These are phyloP conservation scores for Tricholoma matsutake DNA, from an alignment of 768 basidiomycete genomes.

Conservation along the genomic window DNA sequence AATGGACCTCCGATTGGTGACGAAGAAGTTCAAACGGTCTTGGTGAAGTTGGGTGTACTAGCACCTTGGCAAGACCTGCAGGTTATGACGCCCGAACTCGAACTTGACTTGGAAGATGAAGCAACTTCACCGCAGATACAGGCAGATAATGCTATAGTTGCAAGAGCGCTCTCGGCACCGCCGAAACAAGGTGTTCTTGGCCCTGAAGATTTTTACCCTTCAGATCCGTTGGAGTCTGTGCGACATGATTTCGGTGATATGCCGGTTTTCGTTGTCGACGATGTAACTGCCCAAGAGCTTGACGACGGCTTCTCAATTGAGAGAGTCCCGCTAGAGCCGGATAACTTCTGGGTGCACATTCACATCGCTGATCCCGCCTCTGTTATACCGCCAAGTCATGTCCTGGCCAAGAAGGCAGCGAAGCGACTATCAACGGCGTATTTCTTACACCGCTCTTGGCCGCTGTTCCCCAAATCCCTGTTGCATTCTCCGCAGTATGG, in stretches of 20 bases:
- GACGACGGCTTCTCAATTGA: conserved; percentile 94
- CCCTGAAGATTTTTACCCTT: conserved; percentile 59
- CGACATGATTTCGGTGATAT: conserved; percentile 85
- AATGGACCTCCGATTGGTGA: conserved; percentile 31
- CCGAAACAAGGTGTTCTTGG: conserved; percentile 38
- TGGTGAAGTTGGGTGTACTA: conserved; percentile 71
- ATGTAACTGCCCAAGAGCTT: conserved; percentile 72
- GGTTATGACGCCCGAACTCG: conserved; percentile 36
- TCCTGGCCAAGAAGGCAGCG: conserved; percentile 56
- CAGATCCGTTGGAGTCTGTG: conserved; percentile 63
- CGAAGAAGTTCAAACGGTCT: conserved; percentile 40
- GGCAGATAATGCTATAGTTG: conserved; percentile 25
- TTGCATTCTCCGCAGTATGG: conserved; percentile 40
- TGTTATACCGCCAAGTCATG: conserved; percentile 67
- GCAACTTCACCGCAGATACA: conserved; percentile 21
- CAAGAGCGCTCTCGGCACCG: conserved; percentile 26
- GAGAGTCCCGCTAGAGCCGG: conserved; percentile 53
- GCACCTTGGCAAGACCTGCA: conserved; percentile 79
- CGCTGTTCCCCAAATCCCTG: conserved; percentile 69
- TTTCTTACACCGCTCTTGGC: conserved; percentile 55
- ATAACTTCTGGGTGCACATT: conserved; percentile 75
- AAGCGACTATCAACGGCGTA: conserved; percentile 55
- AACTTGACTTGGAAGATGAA: conserved; percentile 32
- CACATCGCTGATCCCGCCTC: conserved; percentile 94
- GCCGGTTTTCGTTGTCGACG: conserved; percentile 87